Base-by-base conservation (phyloP, 2,329 filamentous ascomycete genomes). In the Ustulina deusta region DNA sequence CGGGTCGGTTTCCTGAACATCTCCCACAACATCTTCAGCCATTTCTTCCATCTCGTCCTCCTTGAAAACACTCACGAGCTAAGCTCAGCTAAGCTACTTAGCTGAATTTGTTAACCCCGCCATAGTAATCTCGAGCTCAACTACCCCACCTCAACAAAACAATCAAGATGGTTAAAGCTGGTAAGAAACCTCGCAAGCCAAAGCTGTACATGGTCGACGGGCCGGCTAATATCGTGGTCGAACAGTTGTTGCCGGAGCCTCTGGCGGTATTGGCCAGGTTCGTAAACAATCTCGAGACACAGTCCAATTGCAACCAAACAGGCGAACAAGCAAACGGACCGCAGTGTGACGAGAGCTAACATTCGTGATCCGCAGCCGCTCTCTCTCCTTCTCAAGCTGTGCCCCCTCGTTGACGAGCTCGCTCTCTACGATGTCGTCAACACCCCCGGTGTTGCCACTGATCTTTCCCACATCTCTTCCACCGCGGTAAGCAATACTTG, bases 361-460 rank as follows among this genome's bases (percentile, higher is more conserved):
- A 34, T 61, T 15, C 48, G 61, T 60, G 3, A 51, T 48, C 32
- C 59, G 52, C 79, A 98, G 94, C 96, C 96, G 75, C 88, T 99
- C 78, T 99, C 96, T 73, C 93, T 99, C 74, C 92, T 99, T 77
- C 88, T 98, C 81, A 99, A 99, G 89, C 89, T 92, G 74, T 93
- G 87, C 79, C 92, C 94, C 73, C 89, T 93, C 78, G 87, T 99
- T 78, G 91, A 95, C 78, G 93, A 98, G 86, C 93, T 99, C 77
- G 87, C 94, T 69, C 92, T 99, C 77, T 99, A 97, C 87, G 96
- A 99, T 97, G 94, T 99, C 74, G 95, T 98, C 83, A 97, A 98
- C 89, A 97, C 94, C 58, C 94, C 94, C 76, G 96, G 96, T 83
- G 96, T 99, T 79, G 93, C 94, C 73, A 90, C 95, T 78, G 96